Percentiles rank a stretch among this genome's conserved stretches.
Conservation (phyloP, 108 stramenopile genomes). For the Skeletonema tropicum region DNA sequence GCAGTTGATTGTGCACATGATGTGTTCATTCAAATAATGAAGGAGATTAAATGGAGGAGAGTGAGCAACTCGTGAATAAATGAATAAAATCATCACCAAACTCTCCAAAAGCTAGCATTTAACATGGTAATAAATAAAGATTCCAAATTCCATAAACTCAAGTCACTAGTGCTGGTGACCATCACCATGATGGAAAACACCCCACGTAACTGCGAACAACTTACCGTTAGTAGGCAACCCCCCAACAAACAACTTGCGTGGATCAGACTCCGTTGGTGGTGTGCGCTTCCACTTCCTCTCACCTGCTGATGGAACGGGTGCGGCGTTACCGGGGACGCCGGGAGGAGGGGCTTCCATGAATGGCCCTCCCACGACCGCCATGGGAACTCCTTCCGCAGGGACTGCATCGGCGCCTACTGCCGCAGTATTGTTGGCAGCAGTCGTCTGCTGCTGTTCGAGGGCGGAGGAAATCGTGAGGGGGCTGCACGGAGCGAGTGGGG, state of each 20-base stretch:
- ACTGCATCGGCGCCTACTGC: not conserved
- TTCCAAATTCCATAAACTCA: not conserved
- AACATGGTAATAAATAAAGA: not conserved
- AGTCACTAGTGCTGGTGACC: not conserved
- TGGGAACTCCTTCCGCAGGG: not conserved
- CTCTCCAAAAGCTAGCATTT: not conserved
- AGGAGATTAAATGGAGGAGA: not conserved
- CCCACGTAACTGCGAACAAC: slow-evolving; percentile 5
- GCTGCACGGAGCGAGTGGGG: slow-evolving; percentile 9
- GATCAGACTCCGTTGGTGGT: slow-evolving; percentile 49
- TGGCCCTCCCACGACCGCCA: not conserved
- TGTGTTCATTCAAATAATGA: not conserved
- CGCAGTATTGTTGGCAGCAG: not conserved
- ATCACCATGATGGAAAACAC: not conserved
- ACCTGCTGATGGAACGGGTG: not conserved
- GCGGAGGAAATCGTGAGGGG: not conserved
- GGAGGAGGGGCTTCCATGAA: not conserved
- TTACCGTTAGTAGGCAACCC: slow-evolving; percentile 65
- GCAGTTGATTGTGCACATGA: not conserved
- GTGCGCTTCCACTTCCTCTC: slow-evolving; percentile 1
- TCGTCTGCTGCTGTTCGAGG: slow-evolving; percentile 6
- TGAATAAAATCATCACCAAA: not conserved
- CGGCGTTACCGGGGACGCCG: not conserved
- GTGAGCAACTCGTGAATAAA: slow-evolving; percentile 13
- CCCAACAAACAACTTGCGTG: slow-evolving; percentile 75